phyloP scores from a whole-genome alignment of 2,329 filamentous ascomycete genomes.

The Cladorrhinum sp. region DNA sequence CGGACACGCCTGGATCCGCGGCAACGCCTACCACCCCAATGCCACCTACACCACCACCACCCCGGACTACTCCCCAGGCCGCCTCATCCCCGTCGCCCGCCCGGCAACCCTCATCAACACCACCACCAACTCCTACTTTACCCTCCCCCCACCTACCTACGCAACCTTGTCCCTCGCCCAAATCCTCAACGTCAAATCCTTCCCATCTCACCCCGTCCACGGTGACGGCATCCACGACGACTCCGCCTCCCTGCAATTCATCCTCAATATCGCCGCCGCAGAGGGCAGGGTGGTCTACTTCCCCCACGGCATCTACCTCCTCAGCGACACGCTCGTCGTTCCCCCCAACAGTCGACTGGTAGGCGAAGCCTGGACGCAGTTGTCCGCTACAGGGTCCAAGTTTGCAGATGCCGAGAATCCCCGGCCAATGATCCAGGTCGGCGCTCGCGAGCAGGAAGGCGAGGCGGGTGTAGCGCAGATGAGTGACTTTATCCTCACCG shows the following conservation, averaged over 20 bases:
- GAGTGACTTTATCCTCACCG: constrained; percentile 59
- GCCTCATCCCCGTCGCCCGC: not conserved
- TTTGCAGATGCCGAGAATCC: constrained; percentile 59
- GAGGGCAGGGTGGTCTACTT: constrained; percentile 30
- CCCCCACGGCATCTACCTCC: constrained; percentile 31
- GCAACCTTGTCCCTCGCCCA: constrained; percentile 2
- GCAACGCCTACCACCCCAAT: constrained; percentile 14
- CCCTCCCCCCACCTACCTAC: constrained; percentile 14
- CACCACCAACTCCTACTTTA: constrained; percentile 2
- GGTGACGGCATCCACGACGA: constrained; percentile 15
- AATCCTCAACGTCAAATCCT: constrained; percentile 20
- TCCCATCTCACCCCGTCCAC: constrained; percentile 6
- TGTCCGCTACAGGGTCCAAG: constrained; percentile 55
- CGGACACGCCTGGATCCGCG: constrained; percentile 16
- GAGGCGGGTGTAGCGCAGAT: constrained; percentile 64
- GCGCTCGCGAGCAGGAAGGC: constrained; percentile 54
- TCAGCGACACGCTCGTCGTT: constrained; percentile 50
- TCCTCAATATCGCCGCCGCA: constrained; percentile 9
- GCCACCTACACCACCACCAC: too few relatives aligned
- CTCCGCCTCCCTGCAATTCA: constrained; percentile 9
- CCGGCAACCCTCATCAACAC: constrained; percentile 10
- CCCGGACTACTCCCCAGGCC: not conserved
- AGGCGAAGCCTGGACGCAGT: constrained; percentile 68
- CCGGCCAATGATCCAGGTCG: constrained; percentile 62
- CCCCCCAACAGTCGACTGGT: constrained; percentile 62